Evolutionary conservation across 2,329 filamentous ascomycete genomes (phyloP).

Genomic region (Diaporthe ampelina): DNA sequence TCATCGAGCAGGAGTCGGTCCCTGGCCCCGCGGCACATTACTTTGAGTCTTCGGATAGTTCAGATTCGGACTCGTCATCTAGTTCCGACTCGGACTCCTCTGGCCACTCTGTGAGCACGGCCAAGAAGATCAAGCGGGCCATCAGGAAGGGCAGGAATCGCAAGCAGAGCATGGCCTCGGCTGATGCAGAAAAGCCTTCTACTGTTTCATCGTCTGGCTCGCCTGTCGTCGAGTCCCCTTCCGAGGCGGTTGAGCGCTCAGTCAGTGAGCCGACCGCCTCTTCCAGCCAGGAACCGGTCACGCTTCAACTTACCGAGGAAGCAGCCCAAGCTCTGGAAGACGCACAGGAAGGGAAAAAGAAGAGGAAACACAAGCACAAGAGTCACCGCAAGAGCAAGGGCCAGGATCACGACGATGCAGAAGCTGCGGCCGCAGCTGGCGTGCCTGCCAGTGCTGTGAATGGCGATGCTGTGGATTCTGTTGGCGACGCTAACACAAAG

Average conservation of each 20-base stretch:
- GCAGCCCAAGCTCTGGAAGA: conserved; percentile 36
- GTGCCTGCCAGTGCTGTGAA: background rate
- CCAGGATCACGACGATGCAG: conserved; percentile 40
- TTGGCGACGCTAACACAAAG: conserved; percentile 47
- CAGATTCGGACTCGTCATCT: conserved; percentile 55
- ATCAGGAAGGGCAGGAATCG: conserved; percentile 74
- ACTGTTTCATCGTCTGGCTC: conserved; percentile 13
- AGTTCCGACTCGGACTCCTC: conserved; percentile 70
- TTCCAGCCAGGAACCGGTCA: conserved; percentile 38
- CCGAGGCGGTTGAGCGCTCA: conserved; percentile 20
- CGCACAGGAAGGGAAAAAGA: conserved; percentile 45
- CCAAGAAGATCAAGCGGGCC: conserved; percentile 75
- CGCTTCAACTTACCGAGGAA: conserved; percentile 37
- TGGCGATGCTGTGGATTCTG: conserved; percentile 26
- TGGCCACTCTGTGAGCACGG: conserved; percentile 59
- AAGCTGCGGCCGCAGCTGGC: conserved; percentile 1
- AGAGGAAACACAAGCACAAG: conserved; percentile 34
- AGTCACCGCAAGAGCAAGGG: conserved; percentile 47
- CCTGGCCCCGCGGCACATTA: conserved; percentile 78
- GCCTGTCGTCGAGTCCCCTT: conserved; percentile 16
- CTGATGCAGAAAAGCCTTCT: conserved; percentile 54
- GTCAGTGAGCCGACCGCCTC: conserved; percentile 42
- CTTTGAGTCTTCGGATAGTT: conserved; percentile 67
- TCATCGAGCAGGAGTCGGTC: conserved; percentile 73
- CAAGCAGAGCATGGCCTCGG: conserved; percentile 69